Evolutionary conservation across 345 rosid genomes (phyloP).

Genomic region (Passiflora organensis): DNA sequence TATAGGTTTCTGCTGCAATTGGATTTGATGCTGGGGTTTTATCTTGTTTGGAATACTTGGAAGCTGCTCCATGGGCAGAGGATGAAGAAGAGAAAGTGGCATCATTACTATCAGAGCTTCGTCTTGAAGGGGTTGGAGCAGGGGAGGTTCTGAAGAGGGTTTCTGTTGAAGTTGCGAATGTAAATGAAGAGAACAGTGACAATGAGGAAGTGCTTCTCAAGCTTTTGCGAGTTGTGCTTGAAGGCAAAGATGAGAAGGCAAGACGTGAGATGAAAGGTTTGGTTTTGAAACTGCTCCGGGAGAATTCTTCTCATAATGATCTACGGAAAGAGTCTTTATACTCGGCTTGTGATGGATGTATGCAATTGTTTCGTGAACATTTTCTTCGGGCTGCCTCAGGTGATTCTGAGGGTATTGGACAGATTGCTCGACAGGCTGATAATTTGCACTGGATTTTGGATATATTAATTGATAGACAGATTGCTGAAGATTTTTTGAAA

Average conservation of each 20-base stretch:
- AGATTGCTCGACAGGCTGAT: slow-evolving; percentile 91
- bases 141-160: slow-evolving; percentile 93
- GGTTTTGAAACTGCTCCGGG: slow-evolving; percentile 89
- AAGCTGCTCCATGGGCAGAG: slow-evolving; percentile 99
- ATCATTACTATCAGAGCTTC: slow-evolving; percentile 69
- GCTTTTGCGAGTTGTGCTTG: slow-evolving; percentile 84
- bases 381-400: slow-evolving; percentile 68
- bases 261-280: slow-evolving; percentile 97
- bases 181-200: slow-evolving; percentile 45
- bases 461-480: slow-evolving; percentile 83
- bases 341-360: slow-evolving; percentile 74
- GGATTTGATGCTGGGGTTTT: slow-evolving; percentile 96
- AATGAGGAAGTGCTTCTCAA: slow-evolving; percentile 77
- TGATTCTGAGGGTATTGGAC: slow-evolving; percentile 53
- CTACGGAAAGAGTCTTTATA: slow-evolving; percentile 85
- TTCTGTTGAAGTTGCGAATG: slow-evolving; percentile 56
- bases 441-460: slow-evolving; percentile 94
- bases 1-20: slow-evolving; percentile 89
- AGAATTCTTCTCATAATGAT: slow-evolving; percentile 85
- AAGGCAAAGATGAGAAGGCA: slow-evolving; percentile 96
- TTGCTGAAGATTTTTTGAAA: slow-evolving; percentile 81
- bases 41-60: slow-evolving; percentile 91
- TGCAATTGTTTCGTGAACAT: slow-evolving; percentile 56
- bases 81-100: slow-evolving; percentile 96
- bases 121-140: slow-evolving; percentile 86